Conservation (phyloP, 768 basidiomycete species). For the Filobasidium wieringae region DNA sequence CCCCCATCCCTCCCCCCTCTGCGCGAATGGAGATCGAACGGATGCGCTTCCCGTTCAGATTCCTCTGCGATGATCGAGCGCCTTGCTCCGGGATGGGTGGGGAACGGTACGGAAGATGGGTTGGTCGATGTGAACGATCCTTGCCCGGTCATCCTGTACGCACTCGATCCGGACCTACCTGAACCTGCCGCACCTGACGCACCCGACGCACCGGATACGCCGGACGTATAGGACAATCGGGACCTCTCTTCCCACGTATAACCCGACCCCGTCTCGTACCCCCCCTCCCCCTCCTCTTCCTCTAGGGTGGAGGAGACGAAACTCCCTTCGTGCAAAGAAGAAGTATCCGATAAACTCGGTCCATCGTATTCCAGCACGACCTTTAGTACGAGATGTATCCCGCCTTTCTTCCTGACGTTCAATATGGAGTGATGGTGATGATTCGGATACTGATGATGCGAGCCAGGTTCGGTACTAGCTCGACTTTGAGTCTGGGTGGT, state of each 20-base stretch:
- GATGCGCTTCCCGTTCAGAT: no score
- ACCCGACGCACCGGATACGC: not conserved
- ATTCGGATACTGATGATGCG: constrained; percentile 62
- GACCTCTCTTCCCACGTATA: no score
- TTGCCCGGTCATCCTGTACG: not conserved
- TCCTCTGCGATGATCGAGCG: not conserved
- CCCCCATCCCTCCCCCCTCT: no score
- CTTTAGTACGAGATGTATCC: constrained; percentile 55
- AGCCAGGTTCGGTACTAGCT: constrained; percentile 38
- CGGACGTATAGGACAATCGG: not conserved
- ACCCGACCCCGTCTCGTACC: not conserved
- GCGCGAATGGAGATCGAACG: no score
- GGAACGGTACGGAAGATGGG: not conserved
- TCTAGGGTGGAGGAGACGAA: not conserved
- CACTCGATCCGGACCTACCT: not conserved
- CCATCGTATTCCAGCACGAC: constrained; percentile 82
- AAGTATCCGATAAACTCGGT: constrained; percentile 77
- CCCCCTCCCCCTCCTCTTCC: not conserved
- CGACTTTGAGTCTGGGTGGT: no score
- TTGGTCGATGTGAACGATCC: no score
- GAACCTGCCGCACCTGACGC: not conserved
- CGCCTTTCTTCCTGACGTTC: constrained; percentile 38
- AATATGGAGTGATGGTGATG: constrained; percentile 26
- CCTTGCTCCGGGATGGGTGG: no score
- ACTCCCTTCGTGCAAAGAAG: constrained; percentile 46